phyloP scores from a whole-genome alignment of 352 stramenopile genomes.

The Globisporangium sylvaticum region DNA sequence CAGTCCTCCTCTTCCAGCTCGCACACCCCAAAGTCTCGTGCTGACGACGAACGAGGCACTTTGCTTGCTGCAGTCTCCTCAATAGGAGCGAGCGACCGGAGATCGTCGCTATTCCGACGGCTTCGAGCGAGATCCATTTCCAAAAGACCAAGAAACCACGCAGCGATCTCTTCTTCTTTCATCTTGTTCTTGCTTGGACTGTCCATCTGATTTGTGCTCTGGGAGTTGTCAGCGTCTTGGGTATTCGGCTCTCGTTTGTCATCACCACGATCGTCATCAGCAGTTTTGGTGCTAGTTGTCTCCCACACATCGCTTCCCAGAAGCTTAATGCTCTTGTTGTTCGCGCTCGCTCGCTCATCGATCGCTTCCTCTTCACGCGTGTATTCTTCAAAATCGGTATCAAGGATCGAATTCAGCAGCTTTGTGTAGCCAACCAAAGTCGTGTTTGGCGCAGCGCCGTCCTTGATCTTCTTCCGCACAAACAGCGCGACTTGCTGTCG shows the following conservation, averaged over 20 bases:
- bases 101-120: conserved; percentile 23
- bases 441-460: conserved; percentile 64
- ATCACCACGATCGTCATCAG: neutral
- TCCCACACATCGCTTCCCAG: conserved; percentile 11
- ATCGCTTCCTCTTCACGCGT: conserved; percentile 22
- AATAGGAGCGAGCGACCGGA: conserved; percentile 7
- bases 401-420: conserved; percentile 60
- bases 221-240: conserved; percentile 23
- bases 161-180: conserved; percentile 64
- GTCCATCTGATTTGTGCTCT: conserved; percentile 8
- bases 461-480: conserved; percentile 55
- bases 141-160: conserved; percentile 64
- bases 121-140: conserved; percentile 51
- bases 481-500: conserved; percentile 53
- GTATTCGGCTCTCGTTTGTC: conserved; percentile 10
- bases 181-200: conserved; percentile 32
- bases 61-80: conserved; percentile 7
- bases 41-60: neutral
- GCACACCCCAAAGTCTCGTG: neutral
- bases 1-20: conserved; percentile 40
- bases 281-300: neutral
- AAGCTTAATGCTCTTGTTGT: conserved; percentile 18
- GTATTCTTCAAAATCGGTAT: conserved; percentile 67
- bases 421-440: conserved; percentile 54
- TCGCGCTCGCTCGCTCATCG: conserved; percentile 1